Conservation (phyloP, 345 rosid species). For the Linum trigynum region DNA sequence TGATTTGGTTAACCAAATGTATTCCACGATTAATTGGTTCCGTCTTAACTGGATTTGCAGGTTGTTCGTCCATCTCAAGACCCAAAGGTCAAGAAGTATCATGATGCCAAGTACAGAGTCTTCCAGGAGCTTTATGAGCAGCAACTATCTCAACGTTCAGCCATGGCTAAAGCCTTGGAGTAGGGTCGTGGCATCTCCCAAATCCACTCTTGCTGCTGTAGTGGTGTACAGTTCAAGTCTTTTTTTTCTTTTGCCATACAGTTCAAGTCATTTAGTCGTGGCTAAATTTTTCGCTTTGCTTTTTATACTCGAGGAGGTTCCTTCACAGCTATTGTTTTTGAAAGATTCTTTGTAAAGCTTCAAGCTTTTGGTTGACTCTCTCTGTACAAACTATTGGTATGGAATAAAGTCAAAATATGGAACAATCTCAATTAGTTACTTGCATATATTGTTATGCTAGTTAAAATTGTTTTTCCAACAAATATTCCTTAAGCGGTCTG, state of each 20-base stretch:
- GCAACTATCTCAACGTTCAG: slow-evolving; percentile 63
- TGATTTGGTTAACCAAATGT: too few species aligned
- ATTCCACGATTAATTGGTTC: too few species aligned
- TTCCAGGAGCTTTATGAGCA: slow-evolving; percentile 68
- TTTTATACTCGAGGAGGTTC: too few species aligned
- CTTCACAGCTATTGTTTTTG: too few species aligned
- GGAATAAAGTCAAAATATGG: too few species aligned
- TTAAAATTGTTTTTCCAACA: too few species aligned
- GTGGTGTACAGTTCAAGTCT: too few species aligned
- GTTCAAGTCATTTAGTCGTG: not conserved
- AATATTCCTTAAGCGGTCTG: too few species aligned
- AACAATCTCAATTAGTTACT: too few species aligned
- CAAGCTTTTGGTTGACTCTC: not conserved
- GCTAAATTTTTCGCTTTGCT: not conserved
- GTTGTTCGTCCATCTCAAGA: slow-evolving; percentile 73
- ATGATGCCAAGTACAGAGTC: slow-evolving; percentile 71
- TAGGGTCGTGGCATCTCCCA: not conserved
- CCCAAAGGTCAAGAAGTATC: slow-evolving; percentile 76
- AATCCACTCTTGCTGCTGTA: not conserved
- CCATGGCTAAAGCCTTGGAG: slow-evolving; percentile 61
- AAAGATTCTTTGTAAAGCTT: not conserved
- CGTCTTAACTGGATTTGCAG: slow-evolving; percentile 19
- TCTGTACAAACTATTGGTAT: too few species aligned
- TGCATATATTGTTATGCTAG: too few species aligned
- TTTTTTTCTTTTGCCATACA: too few species aligned